Evolutionary conservation across 345 rosid genomes (phyloP).

Genomic region (Lenwebbia sp.): DNA sequence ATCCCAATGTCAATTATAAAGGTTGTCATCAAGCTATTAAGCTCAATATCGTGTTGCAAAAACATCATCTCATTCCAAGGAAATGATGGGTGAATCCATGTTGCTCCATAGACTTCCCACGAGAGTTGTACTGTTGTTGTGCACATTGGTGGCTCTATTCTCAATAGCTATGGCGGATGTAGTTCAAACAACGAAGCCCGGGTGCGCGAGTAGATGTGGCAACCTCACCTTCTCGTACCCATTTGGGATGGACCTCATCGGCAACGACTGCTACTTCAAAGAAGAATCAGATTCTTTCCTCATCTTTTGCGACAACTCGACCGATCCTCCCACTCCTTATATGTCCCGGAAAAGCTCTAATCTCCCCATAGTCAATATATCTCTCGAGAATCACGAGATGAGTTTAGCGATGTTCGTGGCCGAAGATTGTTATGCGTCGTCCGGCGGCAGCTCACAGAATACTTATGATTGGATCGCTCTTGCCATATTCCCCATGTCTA

Average conservation of each 20-base stretch:
- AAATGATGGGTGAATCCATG: not conserved
- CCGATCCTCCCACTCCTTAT: not conserved
- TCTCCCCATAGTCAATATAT: not conserved
- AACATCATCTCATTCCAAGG: not conserved
- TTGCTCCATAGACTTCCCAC: not conserved
- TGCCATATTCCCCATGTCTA: not conserved
- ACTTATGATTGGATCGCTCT: fast-evolving
- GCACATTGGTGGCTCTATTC: not conserved
- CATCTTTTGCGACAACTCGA: not conserved
- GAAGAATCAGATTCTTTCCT: not conserved
- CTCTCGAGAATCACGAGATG: not conserved
- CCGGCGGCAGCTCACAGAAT: fast-evolving
- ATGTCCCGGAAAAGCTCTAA: fast-evolving
- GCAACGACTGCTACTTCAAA: not conserved
- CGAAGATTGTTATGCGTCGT: not conserved
- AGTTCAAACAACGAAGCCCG: not conserved
- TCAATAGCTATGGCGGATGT: not conserved
- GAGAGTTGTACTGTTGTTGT: not conserved
- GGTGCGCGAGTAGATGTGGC: not conserved
- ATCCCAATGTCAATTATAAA: not conserved
- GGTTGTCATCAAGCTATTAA: not conserved
- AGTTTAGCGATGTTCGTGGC: not conserved
- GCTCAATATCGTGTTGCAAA: not conserved
- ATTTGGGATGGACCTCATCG: fast-evolving
- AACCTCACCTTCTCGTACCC: not conserved